Base-by-base conservation (phyloP, 2,329 filamentous ascomycete genomes). In the Juglanconis juglandina region DNA sequence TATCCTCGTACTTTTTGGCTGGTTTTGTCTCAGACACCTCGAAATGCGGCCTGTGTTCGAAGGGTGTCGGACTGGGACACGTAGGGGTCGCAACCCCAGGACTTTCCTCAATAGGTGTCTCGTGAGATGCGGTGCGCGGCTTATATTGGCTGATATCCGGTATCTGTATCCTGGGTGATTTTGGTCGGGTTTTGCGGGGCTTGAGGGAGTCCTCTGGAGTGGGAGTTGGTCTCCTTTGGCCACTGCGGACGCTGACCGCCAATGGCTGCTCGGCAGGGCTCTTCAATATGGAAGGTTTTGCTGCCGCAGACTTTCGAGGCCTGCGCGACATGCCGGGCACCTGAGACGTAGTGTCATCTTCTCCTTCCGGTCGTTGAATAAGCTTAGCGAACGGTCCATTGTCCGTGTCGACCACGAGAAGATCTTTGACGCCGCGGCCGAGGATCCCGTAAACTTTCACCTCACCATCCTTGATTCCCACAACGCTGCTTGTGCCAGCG, bases 401-500 rank as follows among this genome's bases (percentile, higher is more conserved):
- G 8, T 72, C 71, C 37, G 84, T 82, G 69, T 88, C 83, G 2
- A 87, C 81, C 1, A 88, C 73, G 46, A 89, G 70, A 48, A 87
- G 72, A 42, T 80, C 80, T 69, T 87, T 84, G 64, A 86, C 83
- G 3, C 79, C 82, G 64, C 86, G 84, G 3, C 86, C 85, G 42
- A 87, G 72, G 2, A 87, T 75, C 13, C 86, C 85, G 61, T 82
- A 87, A 3, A 88, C 77, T 59, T 76, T 83, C 5, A 88, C 82
- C 54, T 79, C 78, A 0, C 83, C 85, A 47, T 75, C 71, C 49
- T 83, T 77, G 53, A 89, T 81, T 30, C 81, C 81, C 56, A 89
- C 72, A 0, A 89, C 82, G 13, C 81, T 80, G 64, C 83, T 87
- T 17, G 83, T 88, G 2, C 87, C 87, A 4, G 87, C 84, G 74